Percentiles rank a stretch among this genome's conserved stretches.
Evolutionary conservation across 306 rosid genomes (phyloP).

Genomic region (Malus sylvestris): DNA sequence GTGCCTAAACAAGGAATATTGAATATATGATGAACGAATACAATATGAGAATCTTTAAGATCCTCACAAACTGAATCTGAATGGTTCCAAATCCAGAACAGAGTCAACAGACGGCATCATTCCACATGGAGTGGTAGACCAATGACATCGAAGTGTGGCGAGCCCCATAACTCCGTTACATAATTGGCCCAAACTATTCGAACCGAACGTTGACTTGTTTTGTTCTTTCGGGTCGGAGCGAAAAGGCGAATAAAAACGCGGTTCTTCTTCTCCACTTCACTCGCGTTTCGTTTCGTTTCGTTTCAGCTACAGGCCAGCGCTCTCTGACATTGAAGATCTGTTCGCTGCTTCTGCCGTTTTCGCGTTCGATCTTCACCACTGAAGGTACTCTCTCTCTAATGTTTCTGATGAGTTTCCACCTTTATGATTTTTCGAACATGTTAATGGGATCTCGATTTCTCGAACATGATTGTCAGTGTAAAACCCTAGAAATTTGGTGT

Average conservation of each 20-base stretch:
- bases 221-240: neutral
- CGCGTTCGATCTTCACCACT: slow-evolving; percentile 1
- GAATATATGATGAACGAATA: too few species aligned
- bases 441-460: neutral
- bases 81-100: too few species aligned
- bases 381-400: slow-evolving; percentile 1
- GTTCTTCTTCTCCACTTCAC: neutral
- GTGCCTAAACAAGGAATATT: accelerated
- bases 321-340: slow-evolving; percentile 2
- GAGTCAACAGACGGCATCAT: too few species aligned
- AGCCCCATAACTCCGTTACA: too few species aligned
- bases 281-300: neutral
- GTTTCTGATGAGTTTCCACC: neutral
- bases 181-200: neutral
- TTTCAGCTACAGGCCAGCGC: neutral
- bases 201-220: neutral
- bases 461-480: neutral
- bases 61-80: too few species aligned
- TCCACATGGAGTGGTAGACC: too few species aligned
- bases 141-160: too few species aligned
- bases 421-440: neutral
- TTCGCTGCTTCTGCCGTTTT: slow-evolving; percentile 1
- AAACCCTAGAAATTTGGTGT: neutral
- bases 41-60: too few species aligned
- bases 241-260: neutral